Base-by-base conservation (phyloP, 257 asterid species). In the Coffea canephora region DNA sequence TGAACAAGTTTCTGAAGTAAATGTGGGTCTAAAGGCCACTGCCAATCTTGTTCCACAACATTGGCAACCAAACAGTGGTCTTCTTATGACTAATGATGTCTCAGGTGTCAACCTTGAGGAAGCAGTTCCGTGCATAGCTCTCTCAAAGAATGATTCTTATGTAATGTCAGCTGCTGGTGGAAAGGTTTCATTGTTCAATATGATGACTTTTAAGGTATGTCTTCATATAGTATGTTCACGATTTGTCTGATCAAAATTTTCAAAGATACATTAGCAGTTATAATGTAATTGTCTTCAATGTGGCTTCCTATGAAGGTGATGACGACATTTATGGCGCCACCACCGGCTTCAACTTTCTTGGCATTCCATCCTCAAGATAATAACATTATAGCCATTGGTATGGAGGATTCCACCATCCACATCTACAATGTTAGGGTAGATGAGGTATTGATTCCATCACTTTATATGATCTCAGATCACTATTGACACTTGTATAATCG, bases 291-390 rank as follows among this genome's bases (percentile, higher is more conserved):
- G 64, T 74, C 50, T 82, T 55, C 74, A 80, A 64, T 72, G 77
- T 21, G 78, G 71, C 68, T 71, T 68, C 36, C 77, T 77, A 62
- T 81, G 69, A 79, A 95, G 98, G 94, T 91, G 64, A 95, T 95
- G 98, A 93, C 99, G 18, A 95, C 98, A 48, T 95, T 95, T 86
- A 95, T 95, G 99, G 91, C 98, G 34, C 99, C 99, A 61, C 98
- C 99, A 16, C 99, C 98, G 2, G 87, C 98, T 62, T 93, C 99
- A 82, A 91, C 98, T 79, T 95, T 86, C 93, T 82, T 95, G 81
- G 99, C 98, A 4, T 95, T 93, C 84, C 99, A 95, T 84, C 97
- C 98, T 68, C 96, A 88, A 87, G 99, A 95, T 88, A 95, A 95
- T 91, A 95, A 95, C 86, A 90, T 93, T 74, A 90, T 95, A 69